Conservation (phyloP, 805 yeast species). For the Martiniozyma abietophila region DNA sequence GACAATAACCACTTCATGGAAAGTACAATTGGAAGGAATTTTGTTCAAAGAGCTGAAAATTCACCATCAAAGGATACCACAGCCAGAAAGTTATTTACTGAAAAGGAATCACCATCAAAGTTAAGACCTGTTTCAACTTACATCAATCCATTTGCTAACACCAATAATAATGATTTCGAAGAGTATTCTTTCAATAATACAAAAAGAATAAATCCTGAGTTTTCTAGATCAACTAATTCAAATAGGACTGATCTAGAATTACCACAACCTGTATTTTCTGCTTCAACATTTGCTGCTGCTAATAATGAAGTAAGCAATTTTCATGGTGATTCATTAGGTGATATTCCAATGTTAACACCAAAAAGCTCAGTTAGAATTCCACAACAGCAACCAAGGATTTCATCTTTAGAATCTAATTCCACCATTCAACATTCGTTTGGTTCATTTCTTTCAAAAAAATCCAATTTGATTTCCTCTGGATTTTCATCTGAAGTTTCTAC, state of each 20-base stretch:
- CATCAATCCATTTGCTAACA: constrained; percentile 37
- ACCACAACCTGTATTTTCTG: constrained; percentile 59
- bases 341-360: constrained; percentile 19
- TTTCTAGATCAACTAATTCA: constrained; percentile 29
- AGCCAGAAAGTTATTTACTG: constrained; percentile 59
- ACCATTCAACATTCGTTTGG: constrained; percentile 12
- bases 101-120: constrained; percentile 65
- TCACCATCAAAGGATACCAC: constrained; percentile 27
- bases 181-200: constrained; percentile 21
- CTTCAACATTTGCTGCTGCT: constrained; percentile 55
- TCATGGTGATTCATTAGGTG: constrained; percentile 17
- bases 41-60: constrained; percentile 26
- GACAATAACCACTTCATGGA: constrained; percentile 16
- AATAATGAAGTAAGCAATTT: constrained; percentile 20
- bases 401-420: constrained; percentile 13
- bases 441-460: constrained; percentile 11
- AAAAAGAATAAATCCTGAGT: constrained; percentile 18
- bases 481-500: constrained; percentile 17
- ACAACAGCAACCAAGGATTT: constrained; percentile 15
- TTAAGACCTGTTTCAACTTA: constrained; percentile 40
- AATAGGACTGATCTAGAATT: constrained; percentile 40
- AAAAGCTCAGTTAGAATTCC: constrained; percentile 8
- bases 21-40: constrained; percentile 32
- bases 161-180: constrained; percentile 28
- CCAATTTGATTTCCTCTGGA: constrained; percentile 13